Evolutionary conservation across 495 filamentous ascomycete genomes (phyloP).

Genomic region (Glarea lozoyensis): DNA sequence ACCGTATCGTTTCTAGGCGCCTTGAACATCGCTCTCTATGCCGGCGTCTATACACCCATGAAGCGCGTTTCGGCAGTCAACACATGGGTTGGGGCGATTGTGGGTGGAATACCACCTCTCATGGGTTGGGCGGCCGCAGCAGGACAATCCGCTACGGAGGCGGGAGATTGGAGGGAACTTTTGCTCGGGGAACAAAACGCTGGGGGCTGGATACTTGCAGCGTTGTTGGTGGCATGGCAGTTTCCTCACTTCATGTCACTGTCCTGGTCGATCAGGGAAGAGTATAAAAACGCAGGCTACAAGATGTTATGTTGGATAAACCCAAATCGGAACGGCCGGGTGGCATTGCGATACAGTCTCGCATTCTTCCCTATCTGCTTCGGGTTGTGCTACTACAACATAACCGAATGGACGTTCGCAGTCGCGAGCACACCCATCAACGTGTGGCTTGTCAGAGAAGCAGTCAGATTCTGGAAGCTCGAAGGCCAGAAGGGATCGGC

Average conservation of each 20-base stretch:
- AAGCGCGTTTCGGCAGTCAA: constrained; percentile 84
- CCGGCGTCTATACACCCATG: constrained; percentile 83
- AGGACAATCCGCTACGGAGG: constrained; percentile 73
- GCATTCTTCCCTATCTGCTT: constrained; percentile 82
- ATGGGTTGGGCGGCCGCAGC: constrained; percentile 98
- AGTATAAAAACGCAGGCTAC: constrained; percentile 83
- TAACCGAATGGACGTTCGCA: constrained; percentile 84
- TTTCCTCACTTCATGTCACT: constrained; percentile 97
- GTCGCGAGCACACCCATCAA: constrained; percentile 76
- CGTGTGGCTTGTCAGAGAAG: constrained; percentile 75
- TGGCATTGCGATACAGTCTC: constrained; percentile 81
- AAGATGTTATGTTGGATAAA: constrained; percentile 89
- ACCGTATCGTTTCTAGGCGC: constrained; percentile 81
- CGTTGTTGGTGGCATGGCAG: constrained; percentile 88
- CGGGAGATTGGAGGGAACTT: constrained; percentile 67
- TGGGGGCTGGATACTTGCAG: constrained; percentile 85
- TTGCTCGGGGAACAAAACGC: constrained; percentile 59
- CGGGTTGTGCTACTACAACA: constrained; percentile 67
- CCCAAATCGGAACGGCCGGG: constrained; percentile 70
- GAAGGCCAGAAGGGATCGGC: constrained; percentile 76
- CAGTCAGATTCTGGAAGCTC: constrained; percentile 70
- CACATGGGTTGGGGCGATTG: constrained; percentile 90
- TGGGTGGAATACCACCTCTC: constrained; percentile 87
- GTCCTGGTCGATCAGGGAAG: constrained; percentile 76
- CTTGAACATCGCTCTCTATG: constrained; percentile 81